Base-by-base conservation (phyloP, 2,329 filamentous ascomycete genomes). In the Colletotrichum sublineola region DNA sequence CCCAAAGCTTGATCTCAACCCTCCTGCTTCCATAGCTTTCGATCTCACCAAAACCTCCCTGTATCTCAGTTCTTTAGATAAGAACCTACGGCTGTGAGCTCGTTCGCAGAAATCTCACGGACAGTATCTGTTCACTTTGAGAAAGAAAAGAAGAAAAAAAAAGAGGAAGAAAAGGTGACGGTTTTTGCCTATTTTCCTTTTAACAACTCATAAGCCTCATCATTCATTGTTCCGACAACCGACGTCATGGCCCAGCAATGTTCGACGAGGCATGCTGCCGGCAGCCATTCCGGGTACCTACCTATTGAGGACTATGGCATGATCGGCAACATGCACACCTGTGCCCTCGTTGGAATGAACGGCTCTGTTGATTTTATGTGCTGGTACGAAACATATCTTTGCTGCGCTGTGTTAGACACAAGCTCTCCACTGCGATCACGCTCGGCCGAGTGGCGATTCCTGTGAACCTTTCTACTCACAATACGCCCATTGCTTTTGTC, bases 311-410 rank as follows among this genome's bases (percentile, higher is more conserved):
- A 94, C 80, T 94, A 94, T 85, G 93, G 93, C 67, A 87, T 95
- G 81, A 93, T 95, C 76, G 93, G 93, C 33, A 94, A 94, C 78
- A 94, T 95, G 92, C 88, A 91, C 77, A 95, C 92, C 1, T 93
- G 91, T 82, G 92, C 92, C 18, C 83, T 94, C n/a, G 87, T 93
- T 31, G 92, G 91, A 75, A 92, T 93, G 78, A 90, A 92, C 77
- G 92, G 92, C 33, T 92, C 91, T 75, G 81, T 95, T 69, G 93
- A 94, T 78, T 94, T 91, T 76, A 93, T 94, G 91, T 94, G 92
- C 80, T 95, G 92, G 90, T 90, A 77, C 80, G 86, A 57, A 24
- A 38, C 56, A 24, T 2, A 2, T n/a, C 36, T 20, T 24, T 46
- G 29, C 14, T 55, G 55, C 55, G 12, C 33, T 20, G 9, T 44